These are phyloP conservation scores for Discostella pseudostelligera DNA, from an alignment of 108 stramenopile species.

Conservation along the genomic window DNA sequence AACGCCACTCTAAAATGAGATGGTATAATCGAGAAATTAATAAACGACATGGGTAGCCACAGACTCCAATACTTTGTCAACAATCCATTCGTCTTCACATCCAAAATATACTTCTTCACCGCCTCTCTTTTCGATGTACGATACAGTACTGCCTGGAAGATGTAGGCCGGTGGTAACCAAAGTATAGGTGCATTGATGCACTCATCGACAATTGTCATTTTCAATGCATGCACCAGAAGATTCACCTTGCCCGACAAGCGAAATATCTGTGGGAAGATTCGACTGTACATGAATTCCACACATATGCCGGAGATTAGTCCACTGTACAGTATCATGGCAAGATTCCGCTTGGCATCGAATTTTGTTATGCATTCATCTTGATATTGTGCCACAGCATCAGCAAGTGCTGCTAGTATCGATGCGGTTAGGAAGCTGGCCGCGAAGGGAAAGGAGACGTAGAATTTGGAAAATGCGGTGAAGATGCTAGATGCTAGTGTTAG, in stretches of 20 bases:
- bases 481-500: background rate
- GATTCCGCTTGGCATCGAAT: slow-evolving; percentile 1
- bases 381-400: slow-evolving; percentile 11
- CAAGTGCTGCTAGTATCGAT: background rate
- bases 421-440: slow-evolving; percentile 7
- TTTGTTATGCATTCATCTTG: slow-evolving; percentile 7
- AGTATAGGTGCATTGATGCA: slow-evolving; percentile 22
- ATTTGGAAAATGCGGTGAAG: background rate
- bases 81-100: slow-evolving; percentile 26
- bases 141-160: slow-evolving; percentile 23
- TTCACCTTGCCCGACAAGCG: background rate
- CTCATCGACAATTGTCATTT: slow-evolving; percentile 16
- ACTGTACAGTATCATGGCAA: slow-evolving; percentile 18
- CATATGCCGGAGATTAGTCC: slow-evolving; percentile 8
- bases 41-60: slow-evolving; percentile 29
- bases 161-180: slow-evolving; percentile 32
- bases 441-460: slow-evolving; percentile 2
- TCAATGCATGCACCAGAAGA: background rate
- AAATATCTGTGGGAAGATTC: slow-evolving; percentile 4
- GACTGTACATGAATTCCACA: slow-evolving; percentile 13
- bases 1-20: slow-evolving; percentile 40
- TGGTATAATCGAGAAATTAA: slow-evolving; percentile 39
- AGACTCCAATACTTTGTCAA: slow-evolving; percentile 43
- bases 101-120: slow-evolving; percentile 17
- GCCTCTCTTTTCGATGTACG: slow-evolving; percentile 10